These are phyloP conservation scores for Albatrellus sp. DNA, from an alignment of 1,284 basidiomycete species.

Conservation along the genomic window DNA sequence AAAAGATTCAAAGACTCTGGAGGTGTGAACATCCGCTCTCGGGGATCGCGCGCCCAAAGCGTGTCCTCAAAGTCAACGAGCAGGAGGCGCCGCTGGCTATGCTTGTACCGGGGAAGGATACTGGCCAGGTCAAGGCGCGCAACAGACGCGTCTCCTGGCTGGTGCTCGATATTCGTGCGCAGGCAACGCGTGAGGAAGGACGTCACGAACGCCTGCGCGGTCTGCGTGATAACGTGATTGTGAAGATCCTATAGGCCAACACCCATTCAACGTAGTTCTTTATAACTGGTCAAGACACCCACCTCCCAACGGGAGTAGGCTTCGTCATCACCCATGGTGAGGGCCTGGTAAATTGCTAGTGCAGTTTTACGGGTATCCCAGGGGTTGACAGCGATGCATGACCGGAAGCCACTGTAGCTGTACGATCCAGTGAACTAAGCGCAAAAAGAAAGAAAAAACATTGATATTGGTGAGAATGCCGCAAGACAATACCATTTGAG, in stretches of 20 bases:
- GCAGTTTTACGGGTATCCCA: conserved; percentile 70
- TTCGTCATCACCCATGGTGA: conserved; percentile 71
- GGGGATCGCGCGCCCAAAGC: conserved; percentile 49
- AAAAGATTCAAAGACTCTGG: conserved; percentile 48
- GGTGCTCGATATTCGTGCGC: conserved; percentile 59
- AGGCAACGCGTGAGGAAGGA: conserved; percentile 67
- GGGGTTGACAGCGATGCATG: conserved; percentile 77
- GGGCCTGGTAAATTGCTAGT: conserved; percentile 59
- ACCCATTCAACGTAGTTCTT: not conserved
- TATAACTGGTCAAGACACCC: conserved; percentile 8
- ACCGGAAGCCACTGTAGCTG: conserved; percentile 74
- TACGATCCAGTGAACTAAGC: conserved; percentile 75
- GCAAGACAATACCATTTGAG: not conserved
- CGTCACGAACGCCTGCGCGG: conserved; percentile 74
- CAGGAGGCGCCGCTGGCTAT: conserved; percentile 52
- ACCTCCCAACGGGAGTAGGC: conserved; percentile 66
- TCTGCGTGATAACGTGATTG: conserved; percentile 79
- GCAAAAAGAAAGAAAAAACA: not conserved
- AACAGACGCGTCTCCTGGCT: conserved; percentile 27
- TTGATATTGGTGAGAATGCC: conserved; percentile 2
- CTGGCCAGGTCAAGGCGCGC: conserved; percentile 37
- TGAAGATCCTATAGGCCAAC: conserved; percentile 48
- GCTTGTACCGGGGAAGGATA: conserved; percentile 48
- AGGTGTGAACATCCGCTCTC: conserved; percentile 32
- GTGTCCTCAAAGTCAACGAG: conserved; percentile 76